Percentiles rank a stretch among this genome's conserved stretches.
phyloP scores from a whole-genome alignment of 2,329 filamentous ascomycete species.

The Ascochyta clinopodiicola region DNA sequence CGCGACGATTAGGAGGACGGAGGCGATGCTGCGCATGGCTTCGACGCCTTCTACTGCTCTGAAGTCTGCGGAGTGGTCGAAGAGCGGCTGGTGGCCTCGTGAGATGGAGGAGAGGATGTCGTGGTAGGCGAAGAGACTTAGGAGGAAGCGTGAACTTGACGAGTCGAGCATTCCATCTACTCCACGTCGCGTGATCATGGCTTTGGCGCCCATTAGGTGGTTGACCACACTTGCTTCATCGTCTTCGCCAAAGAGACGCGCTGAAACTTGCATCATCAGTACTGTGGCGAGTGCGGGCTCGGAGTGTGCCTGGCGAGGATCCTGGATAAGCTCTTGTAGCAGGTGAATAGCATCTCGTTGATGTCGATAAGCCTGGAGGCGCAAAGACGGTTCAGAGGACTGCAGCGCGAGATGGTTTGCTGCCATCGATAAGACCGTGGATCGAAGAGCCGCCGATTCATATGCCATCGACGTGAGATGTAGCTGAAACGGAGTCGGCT shows the following conservation, averaged over 20 bases:
- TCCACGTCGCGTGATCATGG: slow-evolving; percentile 35
- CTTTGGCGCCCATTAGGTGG: slow-evolving; percentile 39
- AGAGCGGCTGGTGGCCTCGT: slow-evolving; percentile 31
- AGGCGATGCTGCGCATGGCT: slow-evolving; percentile 33
- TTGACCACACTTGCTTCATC: slow-evolving; percentile 36
- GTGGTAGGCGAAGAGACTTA: slow-evolving; percentile 42
- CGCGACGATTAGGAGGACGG: slow-evolving; percentile 35
- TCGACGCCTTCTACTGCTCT: slow-evolving; percentile 32
- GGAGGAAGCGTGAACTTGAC: slow-evolving; percentile 34
- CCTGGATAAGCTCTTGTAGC: slow-evolving; percentile 34
- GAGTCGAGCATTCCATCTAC: slow-evolving; percentile 18
- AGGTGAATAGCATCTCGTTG: slow-evolving; percentile 37
- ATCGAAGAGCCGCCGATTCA: slow-evolving; percentile 34
- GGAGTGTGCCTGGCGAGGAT: slow-evolving; percentile 23
- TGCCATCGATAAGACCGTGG: slow-evolving; percentile 42
- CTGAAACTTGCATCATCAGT: slow-evolving; percentile 45
- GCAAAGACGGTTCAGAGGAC: slow-evolving; percentile 27
- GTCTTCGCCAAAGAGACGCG: slow-evolving; percentile 37
- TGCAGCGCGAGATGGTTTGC: slow-evolving; percentile 37
- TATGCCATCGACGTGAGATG: slow-evolving; percentile 39
- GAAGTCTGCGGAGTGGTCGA: slow-evolving; percentile 30
- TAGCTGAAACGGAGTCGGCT: slow-evolving; percentile 33
- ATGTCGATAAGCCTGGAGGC: slow-evolving; percentile 35
- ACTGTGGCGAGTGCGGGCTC: slow-evolving; percentile 40
- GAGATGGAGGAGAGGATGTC: slow-evolving; percentile 43